Evolutionary conservation across 495 filamentous ascomycete species (phyloP).

Genomic region (Aspergillus heteromorphus): DNA sequence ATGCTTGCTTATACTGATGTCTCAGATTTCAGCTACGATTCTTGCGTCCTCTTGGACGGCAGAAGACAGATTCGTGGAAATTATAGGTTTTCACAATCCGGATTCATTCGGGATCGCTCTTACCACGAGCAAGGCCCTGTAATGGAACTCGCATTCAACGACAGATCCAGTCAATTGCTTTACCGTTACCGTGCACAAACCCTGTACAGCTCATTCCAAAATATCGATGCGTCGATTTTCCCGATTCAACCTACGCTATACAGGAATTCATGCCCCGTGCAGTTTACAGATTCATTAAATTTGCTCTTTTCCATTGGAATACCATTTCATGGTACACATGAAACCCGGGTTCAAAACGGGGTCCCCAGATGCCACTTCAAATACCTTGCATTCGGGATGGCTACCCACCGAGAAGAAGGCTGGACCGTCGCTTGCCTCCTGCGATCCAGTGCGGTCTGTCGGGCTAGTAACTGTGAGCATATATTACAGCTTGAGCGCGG

Average conservation of each 20-base stretch:
- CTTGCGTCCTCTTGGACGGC: constrained; percentile 10
- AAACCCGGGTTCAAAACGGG: constrained; percentile 7
- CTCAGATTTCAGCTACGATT: constrained; percentile 15
- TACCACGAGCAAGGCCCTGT: constrained; percentile 19
- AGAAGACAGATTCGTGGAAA: background rate
- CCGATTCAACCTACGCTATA: constrained; percentile 14
- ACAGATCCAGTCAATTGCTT: constrained; percentile 32
- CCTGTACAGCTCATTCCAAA: constrained; percentile 27
- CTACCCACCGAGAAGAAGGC: constrained; percentile 32
- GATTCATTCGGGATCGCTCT: background rate
- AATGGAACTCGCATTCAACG: constrained; percentile 33
- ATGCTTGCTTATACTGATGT: background rate
- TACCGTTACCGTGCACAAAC: constrained; percentile 26
- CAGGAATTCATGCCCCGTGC: constrained; percentile 26
- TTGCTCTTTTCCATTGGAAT: constrained; percentile 38
- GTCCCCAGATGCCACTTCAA: constrained; percentile 29
- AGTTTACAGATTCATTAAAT: constrained; percentile 19
- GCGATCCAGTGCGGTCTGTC: constrained; percentile 24
- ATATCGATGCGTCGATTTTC: constrained; percentile 10
- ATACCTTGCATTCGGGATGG: constrained; percentile 39
- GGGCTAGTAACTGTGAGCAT: constrained; percentile 29
- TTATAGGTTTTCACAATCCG: background rate
- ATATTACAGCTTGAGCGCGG: constrained; percentile 38
- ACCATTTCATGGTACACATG: constrained; percentile 38
- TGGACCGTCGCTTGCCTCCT: constrained; percentile 41